Evolutionary conservation across 2,329 filamentous ascomycete genomes (phyloP).

Genomic region (Pseudogymnoascus sp.): DNA sequence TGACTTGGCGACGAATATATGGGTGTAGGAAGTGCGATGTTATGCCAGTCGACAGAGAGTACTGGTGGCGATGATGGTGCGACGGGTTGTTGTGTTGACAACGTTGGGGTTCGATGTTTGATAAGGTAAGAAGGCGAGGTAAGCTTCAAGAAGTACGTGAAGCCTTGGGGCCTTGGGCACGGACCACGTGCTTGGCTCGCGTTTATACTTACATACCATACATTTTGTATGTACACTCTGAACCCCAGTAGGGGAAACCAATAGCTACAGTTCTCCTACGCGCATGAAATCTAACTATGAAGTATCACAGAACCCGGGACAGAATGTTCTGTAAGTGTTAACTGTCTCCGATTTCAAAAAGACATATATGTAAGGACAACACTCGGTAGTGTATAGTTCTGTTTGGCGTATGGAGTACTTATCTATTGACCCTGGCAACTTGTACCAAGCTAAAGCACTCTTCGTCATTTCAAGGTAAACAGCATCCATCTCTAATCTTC

Average conservation of each 20-base stretch:
- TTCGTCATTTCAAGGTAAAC: slow-evolving; percentile 8
- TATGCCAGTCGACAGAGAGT: slow-evolving; percentile 2
- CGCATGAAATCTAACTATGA: not conserved
- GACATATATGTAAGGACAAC: not conserved
- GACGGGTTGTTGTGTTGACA: slow-evolving; percentile 5
- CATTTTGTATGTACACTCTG: not conserved
- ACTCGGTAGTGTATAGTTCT: not conserved
- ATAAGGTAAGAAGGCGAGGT: slow-evolving; percentile 8
- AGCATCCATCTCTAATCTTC: not conserved
- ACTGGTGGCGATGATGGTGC: slow-evolving; percentile 1
- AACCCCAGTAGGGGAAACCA: not conserved
- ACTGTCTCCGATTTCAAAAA: not conserved
- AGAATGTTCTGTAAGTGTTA: not conserved
- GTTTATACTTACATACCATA: not conserved
- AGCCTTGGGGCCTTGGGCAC: slow-evolving; percentile 8
- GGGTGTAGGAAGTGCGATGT: not conserved
- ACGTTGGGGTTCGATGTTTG: not conserved
- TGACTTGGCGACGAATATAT: not conserved
- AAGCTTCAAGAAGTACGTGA: slow-evolving; percentile 8
- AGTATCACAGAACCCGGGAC: not conserved
- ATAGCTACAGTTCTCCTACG: not conserved
- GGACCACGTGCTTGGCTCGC: slow-evolving; percentile 1
- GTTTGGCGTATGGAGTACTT: not conserved
- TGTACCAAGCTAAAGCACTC: slow-evolving; percentile 5
- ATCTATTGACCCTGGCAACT: not conserved